Evolutionary conservation across 164 flowering plant species (phyloP).

Genomic region (Magnolia officinalis): DNA sequence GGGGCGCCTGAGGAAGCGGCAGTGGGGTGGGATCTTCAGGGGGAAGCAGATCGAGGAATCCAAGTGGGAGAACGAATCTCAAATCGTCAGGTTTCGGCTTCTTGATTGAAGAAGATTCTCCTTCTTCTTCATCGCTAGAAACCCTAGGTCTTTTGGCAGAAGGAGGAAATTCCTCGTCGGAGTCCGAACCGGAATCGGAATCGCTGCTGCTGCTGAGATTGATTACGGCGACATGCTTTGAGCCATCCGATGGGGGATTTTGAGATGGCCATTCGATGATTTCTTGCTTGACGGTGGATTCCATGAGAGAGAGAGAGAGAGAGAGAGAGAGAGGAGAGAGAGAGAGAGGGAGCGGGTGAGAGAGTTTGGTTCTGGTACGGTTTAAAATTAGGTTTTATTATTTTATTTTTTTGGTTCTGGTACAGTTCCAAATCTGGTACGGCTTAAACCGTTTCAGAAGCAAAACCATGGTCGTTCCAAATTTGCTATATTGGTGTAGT

Average conservation of each 20-base stretch:
- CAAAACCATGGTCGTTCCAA: no score
- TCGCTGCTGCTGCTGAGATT: conserved; percentile 10
- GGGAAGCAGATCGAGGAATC: conserved; percentile 20
- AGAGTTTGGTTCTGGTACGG: no score
- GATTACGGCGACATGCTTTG: not conserved
- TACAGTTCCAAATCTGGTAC: no score
- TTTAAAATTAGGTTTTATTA: no score
- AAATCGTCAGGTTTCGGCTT: conserved; percentile 10
- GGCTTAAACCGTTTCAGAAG: no score
- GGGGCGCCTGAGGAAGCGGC: not conserved
- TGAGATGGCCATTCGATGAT: not conserved
- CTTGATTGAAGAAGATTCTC: not conserved
- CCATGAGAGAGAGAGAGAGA: not conserved
- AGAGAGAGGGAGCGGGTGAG: no score
- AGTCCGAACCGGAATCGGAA: not conserved
- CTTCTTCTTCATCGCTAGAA: not conserved
- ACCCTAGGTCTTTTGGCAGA: not conserved
- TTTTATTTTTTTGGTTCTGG: no score
- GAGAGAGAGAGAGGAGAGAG: not conserved
- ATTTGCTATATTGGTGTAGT: no score
- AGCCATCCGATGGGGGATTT: not conserved
- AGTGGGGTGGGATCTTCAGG: conserved; percentile 1
- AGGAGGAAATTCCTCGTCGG: not conserved
- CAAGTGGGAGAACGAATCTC: conserved; percentile 12
- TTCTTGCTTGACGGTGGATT: conserved; percentile 9